Evolutionary conservation across 257 asterid genomes (phyloP), one percentile per base, ranked within the genome.

Genomic region (Gentiana straminea): DNA sequence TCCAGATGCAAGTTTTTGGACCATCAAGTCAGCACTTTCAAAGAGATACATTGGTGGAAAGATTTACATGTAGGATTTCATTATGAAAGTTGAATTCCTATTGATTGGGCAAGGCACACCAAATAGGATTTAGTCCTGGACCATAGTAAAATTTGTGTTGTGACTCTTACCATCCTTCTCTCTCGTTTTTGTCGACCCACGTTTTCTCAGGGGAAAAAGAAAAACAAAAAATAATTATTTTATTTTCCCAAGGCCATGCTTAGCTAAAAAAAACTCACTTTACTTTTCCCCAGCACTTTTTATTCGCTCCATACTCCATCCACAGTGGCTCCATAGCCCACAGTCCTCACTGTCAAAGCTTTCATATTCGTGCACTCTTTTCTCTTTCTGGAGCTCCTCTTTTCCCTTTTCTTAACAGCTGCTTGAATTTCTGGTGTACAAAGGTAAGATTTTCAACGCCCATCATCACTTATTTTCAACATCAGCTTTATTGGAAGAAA

Each of bases 241-340:
- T 62, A 65, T 80, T 71, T 65, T 74, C 73, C 84, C 94, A 74
- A 81, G 52, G 75, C 47, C 70, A 56, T 61, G 61, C 74, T 66
- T 54, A 60, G 73, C 83, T 64, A 64, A 79, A 72, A 46, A 15
- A 36, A 37, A 66, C 54, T 64, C 79, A 61, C 69, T 88, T 88
- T 88, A 75, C 81, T 81, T 62, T 79, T 80, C 73, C 73, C 82
- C 84, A 69, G 78, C 52, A 46, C 56, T 65, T 64, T 65, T 51
- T 52, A 55, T 48, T 54, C 62, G 63, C 58, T 62, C 75, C 68
- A 37, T 13, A 52, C 43, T 11, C 46, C 24, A 24, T 24, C 24
- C 24, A 24, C 24, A 24, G 24, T 24, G 24, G 24, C 24, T 24
- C 24, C 24, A 39, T 34, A 35, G 45, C 35, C 58, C 45, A 34